A percentile compares a stretch with the other conserved stretches of the same genome.
These are phyloP conservation scores for Penicillium sp. DNA, from an alignment of 2,329 filamentous ascomycete genomes.

Conservation along the genomic window DNA sequence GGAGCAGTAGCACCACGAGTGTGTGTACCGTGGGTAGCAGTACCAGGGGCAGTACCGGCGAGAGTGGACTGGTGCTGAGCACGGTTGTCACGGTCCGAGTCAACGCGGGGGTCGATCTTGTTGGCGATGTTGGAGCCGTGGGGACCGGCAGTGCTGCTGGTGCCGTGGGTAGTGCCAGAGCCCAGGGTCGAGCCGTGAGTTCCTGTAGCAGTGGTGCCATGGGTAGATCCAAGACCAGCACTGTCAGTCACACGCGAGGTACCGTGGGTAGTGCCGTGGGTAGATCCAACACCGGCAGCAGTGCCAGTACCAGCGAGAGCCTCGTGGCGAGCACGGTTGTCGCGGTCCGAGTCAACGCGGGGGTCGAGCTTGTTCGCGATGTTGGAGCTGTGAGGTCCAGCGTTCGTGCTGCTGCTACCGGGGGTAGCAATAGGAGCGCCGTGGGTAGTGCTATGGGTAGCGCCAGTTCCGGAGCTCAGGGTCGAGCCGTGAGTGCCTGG, in stretches of 20 bases:
- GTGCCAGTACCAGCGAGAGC: background rate
- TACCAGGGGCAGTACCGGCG: background rate
- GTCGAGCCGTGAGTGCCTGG: too few species aligned
- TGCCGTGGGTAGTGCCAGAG: background rate
- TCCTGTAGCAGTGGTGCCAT: conserved; percentile 1
- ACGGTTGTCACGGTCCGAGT: conserved; percentile 38
- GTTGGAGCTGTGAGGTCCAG: background rate
- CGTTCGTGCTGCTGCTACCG: background rate
- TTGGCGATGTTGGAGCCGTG: conserved; percentile 32
- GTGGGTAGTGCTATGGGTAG: background rate
- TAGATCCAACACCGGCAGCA: background rate
- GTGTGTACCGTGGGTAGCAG: background rate
- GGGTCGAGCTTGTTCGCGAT: conserved; percentile 18
- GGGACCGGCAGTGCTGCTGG: conserved; percentile 28
- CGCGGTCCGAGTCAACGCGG: conserved; percentile 1
- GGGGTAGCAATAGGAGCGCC: background rate
- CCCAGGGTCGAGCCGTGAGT: conserved; percentile 3
- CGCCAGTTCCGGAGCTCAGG: too few species aligned
- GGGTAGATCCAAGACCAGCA: background rate
- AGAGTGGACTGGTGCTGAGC: conserved; percentile 5
- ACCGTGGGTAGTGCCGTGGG: background rate
- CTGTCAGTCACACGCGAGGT: background rate
- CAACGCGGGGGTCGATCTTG: conserved; percentile 27
- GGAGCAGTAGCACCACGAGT: background rate
- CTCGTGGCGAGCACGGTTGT: conserved; percentile 2